Base-by-base conservation (phyloP, 2,329 filamentous ascomycete species). In the Colletotrichum eremochloae region DNA sequence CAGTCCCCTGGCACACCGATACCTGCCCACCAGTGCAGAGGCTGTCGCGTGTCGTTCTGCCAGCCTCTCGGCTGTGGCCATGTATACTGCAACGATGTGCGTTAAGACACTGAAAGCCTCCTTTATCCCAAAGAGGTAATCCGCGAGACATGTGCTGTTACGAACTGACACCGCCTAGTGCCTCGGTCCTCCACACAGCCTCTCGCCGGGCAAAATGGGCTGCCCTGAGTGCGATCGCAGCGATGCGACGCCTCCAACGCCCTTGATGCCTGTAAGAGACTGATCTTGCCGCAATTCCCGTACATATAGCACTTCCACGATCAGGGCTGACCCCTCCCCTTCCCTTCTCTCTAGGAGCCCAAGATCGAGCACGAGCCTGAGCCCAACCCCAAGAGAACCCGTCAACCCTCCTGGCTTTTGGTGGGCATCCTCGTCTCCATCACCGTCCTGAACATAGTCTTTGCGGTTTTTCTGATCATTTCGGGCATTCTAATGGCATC, bases 11-110 rank as follows among this genome's bases (percentile, higher is more conserved):
- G 44, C 7, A 42, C 52, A 3, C 3, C 11, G 24, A 20, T 29
- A 31, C 63, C 57, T 42, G 46, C 29, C 44, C 67, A 69, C 36
- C 67, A 69, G 24, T 69, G 67, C 67, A 67, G 63, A 33, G 29
- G 24, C 24, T 70, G 68, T 31, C 55, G 63, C 4, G 56, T 36
- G 3, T 67, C 68, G 3, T 61, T 67, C 40, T 66, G 63, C 40
- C 38, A 67, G 18, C 68, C 68, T 40, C 46, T 70, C 12, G 29
- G 46, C 8, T 70, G 68, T 40, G 68, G 68, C 8, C 68, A 70
- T 55, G 63, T 67, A 15, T 70, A 62, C 31, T 70, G 68, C n/a
- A 40, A 67, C 29, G 48, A 70, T 55, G 67, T 69, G 1, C 18
- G 53, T n/a, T 5, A 3, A 5, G 9, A 14, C 20, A 38, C 24